Evolutionary conservation across 2,329 filamentous ascomycete species (phyloP).

Genomic region (Fusarium irregulare): DNA sequence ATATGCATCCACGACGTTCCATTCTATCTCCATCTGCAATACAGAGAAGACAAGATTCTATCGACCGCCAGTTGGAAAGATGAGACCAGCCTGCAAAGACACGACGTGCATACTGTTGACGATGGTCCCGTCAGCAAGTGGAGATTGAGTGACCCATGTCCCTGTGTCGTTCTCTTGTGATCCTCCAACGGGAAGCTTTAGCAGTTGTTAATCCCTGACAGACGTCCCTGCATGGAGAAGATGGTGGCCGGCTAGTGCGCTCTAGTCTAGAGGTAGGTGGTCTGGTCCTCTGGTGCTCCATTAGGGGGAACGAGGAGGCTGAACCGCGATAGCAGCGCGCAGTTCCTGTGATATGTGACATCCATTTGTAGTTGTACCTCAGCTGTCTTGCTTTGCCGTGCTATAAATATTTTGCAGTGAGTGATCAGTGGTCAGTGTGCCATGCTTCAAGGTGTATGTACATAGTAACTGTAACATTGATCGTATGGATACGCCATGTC

Average conservation of each 20-base stretch:
- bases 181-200: conserved; percentile 6
- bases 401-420: conserved; percentile 5
- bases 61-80: conserved; percentile 5
- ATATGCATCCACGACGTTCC: background rate
- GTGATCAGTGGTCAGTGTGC: background rate
- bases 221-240: conserved; percentile 23
- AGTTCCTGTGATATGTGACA: conserved; percentile 1
- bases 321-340: conserved; percentile 7
- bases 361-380: background rate
- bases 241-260: background rate
- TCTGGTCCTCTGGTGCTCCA: background rate
- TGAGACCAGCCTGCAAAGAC: background rate
- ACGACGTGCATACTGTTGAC: background rate
- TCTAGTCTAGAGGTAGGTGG: background rate
- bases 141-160: background rate
- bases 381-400: background rate
- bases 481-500: background rate
- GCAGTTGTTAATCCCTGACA: conserved; percentile 1
- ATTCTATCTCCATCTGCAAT: background rate
- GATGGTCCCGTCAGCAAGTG: background rate
- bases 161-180: conserved; percentile 1
- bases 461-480: conserved; percentile 1
- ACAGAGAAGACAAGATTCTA: background rate
- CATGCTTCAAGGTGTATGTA: background rate
- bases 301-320: conserved; percentile 15